A percentile compares a stretch with the other conserved stretches of the same genome.
Conservation (phyloP, 108 stramenopile genomes). For the Mayamaea pseudoterrestris region DNA sequence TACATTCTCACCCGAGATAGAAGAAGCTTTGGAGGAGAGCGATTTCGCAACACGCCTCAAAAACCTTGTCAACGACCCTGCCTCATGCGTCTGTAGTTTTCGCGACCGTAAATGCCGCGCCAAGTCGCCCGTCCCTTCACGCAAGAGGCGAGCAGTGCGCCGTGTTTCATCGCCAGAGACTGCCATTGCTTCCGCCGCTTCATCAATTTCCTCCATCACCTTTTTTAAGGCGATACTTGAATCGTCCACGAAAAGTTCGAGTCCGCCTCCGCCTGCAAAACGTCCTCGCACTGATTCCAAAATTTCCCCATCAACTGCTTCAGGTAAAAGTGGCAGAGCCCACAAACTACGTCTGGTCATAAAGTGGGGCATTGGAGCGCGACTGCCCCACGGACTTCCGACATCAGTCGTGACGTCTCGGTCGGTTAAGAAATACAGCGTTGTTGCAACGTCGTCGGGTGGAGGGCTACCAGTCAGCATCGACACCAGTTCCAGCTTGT, state of each 20-base stretch:
- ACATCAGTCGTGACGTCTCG: slow-evolving; percentile 43
- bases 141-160: too few relatives aligned
- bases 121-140: too few relatives aligned
- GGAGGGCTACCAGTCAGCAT: background rate
- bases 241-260: slow-evolving; percentile 27
- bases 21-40: too few relatives aligned
- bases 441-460: slow-evolving; percentile 19
- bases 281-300: slow-evolving; percentile 13
- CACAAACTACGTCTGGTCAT: slow-evolving; percentile 16
- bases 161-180: too few relatives aligned
- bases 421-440: slow-evolving; percentile 55
- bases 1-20: too few relatives aligned
- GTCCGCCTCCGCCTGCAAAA: slow-evolving; percentile 51
- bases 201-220: slow-evolving; percentile 9
- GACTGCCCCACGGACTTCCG: slow-evolving; percentile 48
- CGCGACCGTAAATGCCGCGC: too few relatives aligned
- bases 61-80: too few relatives aligned
- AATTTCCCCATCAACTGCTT: slow-evolving; percentile 4
- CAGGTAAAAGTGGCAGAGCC: slow-evolving; percentile 23
- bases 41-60: too few relatives aligned
- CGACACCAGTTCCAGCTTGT: background rate
- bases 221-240: slow-evolving; percentile 19
- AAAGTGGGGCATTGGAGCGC: slow-evolving; percentile 53
- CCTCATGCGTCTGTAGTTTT: too few relatives aligned
- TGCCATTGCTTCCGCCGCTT: too few relatives aligned